A percentile compares a stretch with the other conserved stretches of the same genome.
Evolutionary conservation across 2,329 filamentous ascomycete genomes (phyloP).

Genomic region (Cordyceps pruinosa): DNA sequence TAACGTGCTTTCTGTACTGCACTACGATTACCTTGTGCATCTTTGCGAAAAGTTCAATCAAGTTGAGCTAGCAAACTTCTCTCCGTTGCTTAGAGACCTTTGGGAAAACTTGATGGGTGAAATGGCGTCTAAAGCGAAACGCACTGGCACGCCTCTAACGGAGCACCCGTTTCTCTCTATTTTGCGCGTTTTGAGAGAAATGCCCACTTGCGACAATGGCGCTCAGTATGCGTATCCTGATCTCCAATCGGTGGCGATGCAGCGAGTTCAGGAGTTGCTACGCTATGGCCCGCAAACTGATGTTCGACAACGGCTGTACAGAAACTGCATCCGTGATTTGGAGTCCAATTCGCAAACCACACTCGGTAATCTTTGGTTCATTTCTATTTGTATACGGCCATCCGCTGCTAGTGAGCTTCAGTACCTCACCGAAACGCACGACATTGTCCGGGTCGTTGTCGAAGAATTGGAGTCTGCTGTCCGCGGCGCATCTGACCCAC

Average conservation of each 20-base stretch:
- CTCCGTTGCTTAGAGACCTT: constrained; percentile 53
- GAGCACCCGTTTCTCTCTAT: constrained; percentile 44
- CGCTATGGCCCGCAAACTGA: constrained; percentile 44
- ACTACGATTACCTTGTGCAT: constrained; percentile 49
- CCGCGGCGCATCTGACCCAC: not conserved
- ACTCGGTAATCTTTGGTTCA: constrained; percentile 65
- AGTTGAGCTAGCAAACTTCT: constrained; percentile 39
- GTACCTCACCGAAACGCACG: constrained; percentile 52
- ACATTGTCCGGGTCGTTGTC: constrained; percentile 54
- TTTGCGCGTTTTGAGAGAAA: constrained; percentile 65
- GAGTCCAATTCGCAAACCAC: constrained; percentile 54
- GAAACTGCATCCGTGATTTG: constrained; percentile 63
- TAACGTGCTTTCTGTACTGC: constrained; percentile 42
- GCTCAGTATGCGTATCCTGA: constrained; percentile 51
- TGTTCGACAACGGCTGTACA: constrained; percentile 56
- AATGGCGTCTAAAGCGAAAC: constrained; percentile 37
- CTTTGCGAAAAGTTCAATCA: constrained; percentile 62
- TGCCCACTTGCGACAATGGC: constrained; percentile 49
- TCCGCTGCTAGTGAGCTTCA: constrained; percentile 45
- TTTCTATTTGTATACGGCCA: constrained; percentile 43
- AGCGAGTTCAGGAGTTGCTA: constrained; percentile 56
- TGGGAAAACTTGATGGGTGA: constrained; percentile 50
- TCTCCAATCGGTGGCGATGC: constrained; percentile 56
- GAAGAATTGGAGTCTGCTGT: constrained; percentile 56
- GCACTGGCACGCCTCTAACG: constrained; percentile 27